Conservation (phyloP, 441 rosid species). For the Adansonia gregorii region DNA sequence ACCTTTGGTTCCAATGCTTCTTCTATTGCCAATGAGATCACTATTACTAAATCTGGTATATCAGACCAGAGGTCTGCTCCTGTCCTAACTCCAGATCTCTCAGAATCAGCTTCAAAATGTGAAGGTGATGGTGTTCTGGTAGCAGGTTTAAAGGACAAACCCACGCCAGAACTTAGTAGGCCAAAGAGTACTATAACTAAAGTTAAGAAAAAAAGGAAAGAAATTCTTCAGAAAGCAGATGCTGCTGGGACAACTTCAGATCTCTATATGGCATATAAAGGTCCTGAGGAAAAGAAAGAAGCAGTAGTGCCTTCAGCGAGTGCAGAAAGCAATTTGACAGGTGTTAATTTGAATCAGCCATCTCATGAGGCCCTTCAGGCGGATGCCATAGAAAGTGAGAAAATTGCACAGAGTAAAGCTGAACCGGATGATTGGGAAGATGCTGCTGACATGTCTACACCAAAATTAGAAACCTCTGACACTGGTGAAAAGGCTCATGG, state of each 20-base stretch:
- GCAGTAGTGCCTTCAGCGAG: slow-evolving; percentile 17
- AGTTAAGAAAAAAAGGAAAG: slow-evolving; percentile 66
- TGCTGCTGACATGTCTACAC: slow-evolving; percentile 84
- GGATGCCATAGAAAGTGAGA: slow-evolving; percentile 42
- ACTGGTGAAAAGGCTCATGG: slow-evolving; percentile 34
- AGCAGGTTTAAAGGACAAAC: slow-evolving; percentile 57
- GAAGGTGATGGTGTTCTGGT: slow-evolving; percentile 41
- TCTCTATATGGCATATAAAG: slow-evolving; percentile 89
- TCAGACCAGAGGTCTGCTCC: slow-evolving; percentile 41
- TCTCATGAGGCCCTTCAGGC: slow-evolving; percentile 38
- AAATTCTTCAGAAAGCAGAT: slow-evolving; percentile 71
- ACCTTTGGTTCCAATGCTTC: slow-evolving; percentile 10
- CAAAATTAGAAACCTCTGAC: slow-evolving; percentile 62
- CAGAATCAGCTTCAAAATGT: slow-evolving; percentile 34
- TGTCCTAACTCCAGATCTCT: slow-evolving; percentile 33
- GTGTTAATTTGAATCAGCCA: slow-evolving; percentile 44
- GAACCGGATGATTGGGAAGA: slow-evolving; percentile 99
- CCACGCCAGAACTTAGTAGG: slow-evolving; percentile 45
- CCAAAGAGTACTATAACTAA: slow-evolving; percentile 48
- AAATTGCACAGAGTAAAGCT: slow-evolving; percentile 47
- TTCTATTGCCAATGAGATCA: slow-evolving; percentile 27
- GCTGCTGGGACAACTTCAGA: slow-evolving; percentile 50
- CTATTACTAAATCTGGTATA: slow-evolving; percentile 27
- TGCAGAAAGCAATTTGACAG: slow-evolving; percentile 33
- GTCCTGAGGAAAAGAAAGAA: slow-evolving; percentile 40